Percentiles rank a stretch among this genome's conserved stretches.
Evolutionary conservation across 2,329 filamentous ascomycete species (phyloP).

Genomic region (Arthroderma sp.): DNA sequence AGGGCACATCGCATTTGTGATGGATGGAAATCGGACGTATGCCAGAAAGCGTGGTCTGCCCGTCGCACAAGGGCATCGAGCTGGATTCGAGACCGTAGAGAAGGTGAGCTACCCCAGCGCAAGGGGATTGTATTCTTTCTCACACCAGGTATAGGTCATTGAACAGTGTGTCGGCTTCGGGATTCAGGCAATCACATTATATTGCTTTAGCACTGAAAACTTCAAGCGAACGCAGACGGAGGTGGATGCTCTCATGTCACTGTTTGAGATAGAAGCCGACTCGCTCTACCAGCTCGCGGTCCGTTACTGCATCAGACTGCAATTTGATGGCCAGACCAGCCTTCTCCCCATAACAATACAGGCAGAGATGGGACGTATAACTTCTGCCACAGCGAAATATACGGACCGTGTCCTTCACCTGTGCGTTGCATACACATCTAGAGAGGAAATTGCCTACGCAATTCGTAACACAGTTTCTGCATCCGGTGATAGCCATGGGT

Average conservation of each 20-base stretch:
- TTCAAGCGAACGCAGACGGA: conserved; percentile 8
- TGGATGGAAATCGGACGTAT: background rate
- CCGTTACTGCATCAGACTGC: too few species aligned
- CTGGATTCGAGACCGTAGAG: background rate
- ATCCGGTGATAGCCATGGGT: too few species aligned
- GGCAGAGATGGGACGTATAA: too few species aligned
- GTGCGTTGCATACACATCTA: background rate
- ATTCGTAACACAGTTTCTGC: background rate
- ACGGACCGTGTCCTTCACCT: background rate
- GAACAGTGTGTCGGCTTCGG: background rate
- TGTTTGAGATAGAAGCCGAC: background rate
- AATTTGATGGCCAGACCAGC: too few species aligned
- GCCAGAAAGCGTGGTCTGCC: background rate
- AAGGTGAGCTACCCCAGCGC: background rate
- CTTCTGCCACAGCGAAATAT: too few species aligned
- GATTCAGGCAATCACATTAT: conserved; percentile 6
- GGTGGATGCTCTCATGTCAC: conserved; percentile 5
- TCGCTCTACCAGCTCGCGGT: too few species aligned
- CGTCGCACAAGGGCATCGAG: background rate
- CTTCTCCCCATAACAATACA: too few species aligned
- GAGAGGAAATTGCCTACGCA: background rate
- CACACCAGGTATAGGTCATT: background rate
- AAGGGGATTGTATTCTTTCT: background rate
- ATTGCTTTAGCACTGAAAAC: conserved; percentile 11
- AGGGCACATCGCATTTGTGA: background rate